These are phyloP conservation scores for Xylariaceae sp. DNA, from an alignment of 2,329 filamentous ascomycete genomes.

Conservation along the genomic window DNA sequence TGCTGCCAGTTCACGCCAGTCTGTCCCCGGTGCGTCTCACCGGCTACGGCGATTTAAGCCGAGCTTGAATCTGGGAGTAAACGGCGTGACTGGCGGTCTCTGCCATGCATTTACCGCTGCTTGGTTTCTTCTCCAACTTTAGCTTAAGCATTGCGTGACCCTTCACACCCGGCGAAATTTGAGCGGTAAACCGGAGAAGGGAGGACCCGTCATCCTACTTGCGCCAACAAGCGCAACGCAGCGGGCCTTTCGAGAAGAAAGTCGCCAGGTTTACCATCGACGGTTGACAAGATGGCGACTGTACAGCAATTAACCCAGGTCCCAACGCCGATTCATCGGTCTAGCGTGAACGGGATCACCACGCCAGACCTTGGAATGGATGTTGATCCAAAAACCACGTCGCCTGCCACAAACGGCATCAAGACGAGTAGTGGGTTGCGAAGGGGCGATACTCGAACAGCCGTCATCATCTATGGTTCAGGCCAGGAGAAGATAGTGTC, in stretches of 20 bases:
- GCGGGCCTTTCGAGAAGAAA: conserved; percentile 6
- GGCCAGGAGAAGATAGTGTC: conserved; percentile 77
- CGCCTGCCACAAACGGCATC: conserved; percentile 41
- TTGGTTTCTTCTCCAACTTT: conserved; percentile 13
- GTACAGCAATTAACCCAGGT: conserved; percentile 56
- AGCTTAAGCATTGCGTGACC: conserved; percentile 5
- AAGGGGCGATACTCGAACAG: conserved; percentile 62
- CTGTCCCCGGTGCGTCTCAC: neutral
- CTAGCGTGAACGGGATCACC: conserved; percentile 41
- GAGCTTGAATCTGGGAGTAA: conserved; percentile 15
- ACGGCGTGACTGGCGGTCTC: conserved; percentile 15
- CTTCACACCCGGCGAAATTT: neutral
- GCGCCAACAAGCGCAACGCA: conserved; percentile 4
- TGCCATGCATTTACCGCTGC: conserved; percentile 21
- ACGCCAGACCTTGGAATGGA: conserved; percentile 35
- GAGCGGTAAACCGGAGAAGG: conserved; percentile 1
- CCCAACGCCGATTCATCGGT: conserved; percentile 55
- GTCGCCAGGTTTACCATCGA: conserved; percentile 13
- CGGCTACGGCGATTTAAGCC: conserved; percentile 10
- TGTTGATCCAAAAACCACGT: conserved; percentile 30
- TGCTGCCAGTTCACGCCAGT: neutral
- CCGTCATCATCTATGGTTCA: conserved; percentile 71
- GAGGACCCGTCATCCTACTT: conserved; percentile 10
- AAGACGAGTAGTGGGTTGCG: conserved; percentile 54
- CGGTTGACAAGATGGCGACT: conserved; percentile 44